A percentile compares a stretch with the other conserved stretches of the same genome.
Evolutionary conservation across 225 moss, liverwort and hornwort species (phyloP).

Genomic region (Physcomitrium patens): DNA sequence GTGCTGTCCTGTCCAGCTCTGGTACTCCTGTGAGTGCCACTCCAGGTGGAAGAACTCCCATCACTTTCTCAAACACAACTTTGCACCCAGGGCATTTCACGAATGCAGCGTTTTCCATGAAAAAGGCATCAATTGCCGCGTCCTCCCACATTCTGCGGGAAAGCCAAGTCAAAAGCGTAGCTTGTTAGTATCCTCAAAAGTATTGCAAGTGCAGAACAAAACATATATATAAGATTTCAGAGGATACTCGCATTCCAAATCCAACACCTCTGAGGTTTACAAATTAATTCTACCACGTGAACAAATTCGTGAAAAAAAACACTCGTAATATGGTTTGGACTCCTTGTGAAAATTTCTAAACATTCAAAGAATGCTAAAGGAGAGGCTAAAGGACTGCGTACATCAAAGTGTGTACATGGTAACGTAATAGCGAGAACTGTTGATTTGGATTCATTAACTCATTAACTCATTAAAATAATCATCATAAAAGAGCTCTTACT

Average conservation of each 20-base stretch:
- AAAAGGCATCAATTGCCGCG: conserved; percentile 53
- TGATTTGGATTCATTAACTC: background rate
- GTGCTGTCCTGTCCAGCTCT: conserved; percentile 65
- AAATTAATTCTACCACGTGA: no score
- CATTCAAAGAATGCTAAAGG: no score
- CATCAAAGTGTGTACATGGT: no score
- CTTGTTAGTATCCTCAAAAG: conserved; percentile 17
- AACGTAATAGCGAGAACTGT: no score
- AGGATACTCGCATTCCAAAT: conserved; percentile 14
- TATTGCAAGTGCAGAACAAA: conserved; percentile 21
- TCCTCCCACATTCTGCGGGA: conserved; percentile 62
- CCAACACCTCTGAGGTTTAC: no score
- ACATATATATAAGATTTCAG: background rate
- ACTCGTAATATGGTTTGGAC: no score
- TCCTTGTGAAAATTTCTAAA: no score
- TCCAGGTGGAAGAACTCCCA: conserved; percentile 56
- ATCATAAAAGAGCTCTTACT: background rate
- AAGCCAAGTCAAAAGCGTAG: conserved; percentile 6
- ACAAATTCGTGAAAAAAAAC: no score
- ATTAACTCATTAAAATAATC: conserved; percentile 12
- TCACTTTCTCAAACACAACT: conserved; percentile 65
- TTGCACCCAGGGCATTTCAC: conserved; percentile 66
- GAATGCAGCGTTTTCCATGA: conserved; percentile 53
- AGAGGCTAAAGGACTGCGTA: no score
- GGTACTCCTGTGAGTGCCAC: conserved; percentile 68